Percentiles rank a stretch among this genome's conserved stretches.
phyloP scores from a whole-genome alignment of 2,329 filamentous ascomycete species.

The Penicillium crustosum region DNA sequence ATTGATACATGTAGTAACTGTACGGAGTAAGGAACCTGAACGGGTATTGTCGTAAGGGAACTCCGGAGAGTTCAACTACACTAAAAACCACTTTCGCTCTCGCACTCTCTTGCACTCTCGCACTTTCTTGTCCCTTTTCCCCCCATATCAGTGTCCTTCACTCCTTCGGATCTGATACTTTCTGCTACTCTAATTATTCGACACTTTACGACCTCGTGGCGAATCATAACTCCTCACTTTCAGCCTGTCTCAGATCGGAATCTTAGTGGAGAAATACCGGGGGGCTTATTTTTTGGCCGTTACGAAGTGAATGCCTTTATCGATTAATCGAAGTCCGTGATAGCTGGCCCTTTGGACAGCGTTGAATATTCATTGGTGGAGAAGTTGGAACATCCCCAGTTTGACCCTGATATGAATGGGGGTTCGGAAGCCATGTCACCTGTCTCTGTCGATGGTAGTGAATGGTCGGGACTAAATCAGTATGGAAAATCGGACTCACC shows the following conservation, averaged over 20 bases:
- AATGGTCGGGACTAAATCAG: constrained; percentile 72
- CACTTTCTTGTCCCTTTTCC: constrained; percentile 15
- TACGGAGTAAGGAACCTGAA: constrained; percentile 7
- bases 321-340: not conserved
- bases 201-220: not conserved
- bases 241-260: constrained; percentile 19
- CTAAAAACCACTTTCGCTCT: not conserved
- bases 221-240: constrained; percentile 1
- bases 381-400: constrained; percentile 9
- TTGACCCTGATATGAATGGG: constrained; percentile 60
- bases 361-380: constrained; percentile 5
- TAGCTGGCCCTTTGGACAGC: constrained; percentile 1
- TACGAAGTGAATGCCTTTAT: constrained; percentile 7
- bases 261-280: constrained; percentile 11
- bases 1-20: not conserved
- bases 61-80: constrained; percentile 1
- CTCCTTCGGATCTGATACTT: constrained; percentile 27
- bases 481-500: constrained; percentile 55
- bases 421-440: constrained; percentile 77
- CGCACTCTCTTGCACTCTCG: not conserved
- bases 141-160: constrained; percentile 26
- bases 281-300: not conserved
- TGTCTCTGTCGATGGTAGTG: constrained; percentile 76
- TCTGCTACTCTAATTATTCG: not conserved
- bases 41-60: constrained; percentile 23